Conservation (phyloP, 768 basidiomycete species). For the Gymnopilus dilepis region DNA sequence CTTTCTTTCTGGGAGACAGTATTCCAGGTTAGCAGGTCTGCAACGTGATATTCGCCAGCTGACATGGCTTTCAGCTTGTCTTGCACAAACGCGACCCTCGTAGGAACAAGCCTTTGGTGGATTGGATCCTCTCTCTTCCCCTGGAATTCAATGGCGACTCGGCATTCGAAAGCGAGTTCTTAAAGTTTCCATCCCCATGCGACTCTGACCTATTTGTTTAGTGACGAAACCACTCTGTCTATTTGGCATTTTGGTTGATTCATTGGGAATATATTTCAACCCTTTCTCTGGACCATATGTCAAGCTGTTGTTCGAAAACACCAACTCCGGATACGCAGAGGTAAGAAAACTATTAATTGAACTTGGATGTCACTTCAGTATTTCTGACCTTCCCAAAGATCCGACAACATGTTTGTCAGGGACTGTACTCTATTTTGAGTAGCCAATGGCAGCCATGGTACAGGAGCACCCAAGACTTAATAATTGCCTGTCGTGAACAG, state of each 20-base stretch:
- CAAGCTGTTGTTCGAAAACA: conserved; percentile 72
- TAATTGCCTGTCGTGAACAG: conserved; percentile 55
- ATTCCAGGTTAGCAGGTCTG: conserved; percentile 52
- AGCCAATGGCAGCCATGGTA: conserved; percentile 76
- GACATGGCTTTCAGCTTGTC: conserved; percentile 31
- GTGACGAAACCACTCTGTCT: conserved; percentile 79
- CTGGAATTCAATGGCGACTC: conserved; percentile 87
- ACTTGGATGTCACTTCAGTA: conserved; percentile 6
- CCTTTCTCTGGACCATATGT: conserved; percentile 71
- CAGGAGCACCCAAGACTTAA: conserved; percentile 55
- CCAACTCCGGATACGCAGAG: conserved; percentile 86
- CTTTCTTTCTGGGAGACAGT: conserved; percentile 74
- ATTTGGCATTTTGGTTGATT: conserved; percentile 69
- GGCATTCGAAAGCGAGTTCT: conserved; percentile 77
- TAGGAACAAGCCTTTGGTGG: conserved; percentile 69
- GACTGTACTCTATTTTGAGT: conserved; percentile 59
- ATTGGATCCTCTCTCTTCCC: conserved; percentile 78
- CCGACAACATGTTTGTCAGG: conserved; percentile 69
- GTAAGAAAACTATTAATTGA: conserved; percentile 40
- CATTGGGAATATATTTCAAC: conserved; percentile 69
- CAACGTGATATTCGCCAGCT: not conserved
- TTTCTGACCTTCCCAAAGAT: conserved; percentile 48
- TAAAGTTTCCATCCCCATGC: not conserved
- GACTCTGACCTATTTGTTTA: conserved; percentile 32
- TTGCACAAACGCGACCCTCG: conserved; percentile 81